phyloP scores from a whole-genome alignment of 2,329 filamentous ascomycete species.

The Aspergillus intermedius region DNA sequence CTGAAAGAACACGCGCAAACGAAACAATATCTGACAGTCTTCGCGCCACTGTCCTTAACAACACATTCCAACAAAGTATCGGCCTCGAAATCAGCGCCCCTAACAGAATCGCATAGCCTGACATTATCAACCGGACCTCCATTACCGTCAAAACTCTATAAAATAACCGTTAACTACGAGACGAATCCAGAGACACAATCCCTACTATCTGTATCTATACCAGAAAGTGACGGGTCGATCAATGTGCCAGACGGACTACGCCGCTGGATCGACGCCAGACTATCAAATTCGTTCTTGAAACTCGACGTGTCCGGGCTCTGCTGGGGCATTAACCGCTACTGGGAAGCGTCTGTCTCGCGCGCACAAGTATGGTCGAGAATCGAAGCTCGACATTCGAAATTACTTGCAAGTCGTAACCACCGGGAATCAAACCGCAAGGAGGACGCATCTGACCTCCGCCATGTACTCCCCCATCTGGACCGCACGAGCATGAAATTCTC shows the following conservation, averaged over 20 bases:
- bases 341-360: slow-evolving; percentile 34
- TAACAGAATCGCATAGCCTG: slow-evolving; percentile 31
- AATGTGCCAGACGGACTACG: slow-evolving; percentile 25
- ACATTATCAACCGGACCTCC: slow-evolving; percentile 30
- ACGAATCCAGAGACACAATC: slow-evolving; percentile 30
- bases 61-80: slow-evolving; percentile 22
- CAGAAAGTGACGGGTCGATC: slow-evolving; percentile 9
- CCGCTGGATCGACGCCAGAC: slow-evolving; percentile 29
- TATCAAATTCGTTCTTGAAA: slow-evolving; percentile 28
- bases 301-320: slow-evolving; percentile 37
- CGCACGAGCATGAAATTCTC: slow-evolving; percentile 30
- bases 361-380: slow-evolving; percentile 33
- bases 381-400: slow-evolving; percentile 17
- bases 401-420: slow-evolving; percentile 6
- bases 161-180: slow-evolving; percentile 28
- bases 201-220: slow-evolving; percentile 26
- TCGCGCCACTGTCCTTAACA: slow-evolving; percentile 59
- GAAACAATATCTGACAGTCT: slow-evolving; percentile 62
- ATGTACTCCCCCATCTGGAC: slow-evolving; percentile 30
- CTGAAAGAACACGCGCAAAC: slow-evolving; percentile 50
- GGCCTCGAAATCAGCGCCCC: slow-evolving; percentile 9
- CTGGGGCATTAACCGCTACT: slow-evolving; percentile 37
- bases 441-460: slow-evolving; percentile 17
- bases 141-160: slow-evolving; percentile 29
- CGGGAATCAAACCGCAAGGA: slow-evolving; percentile 3